Evolutionary conservation across 2,329 filamentous ascomycete species (phyloP).

Genomic region (Thielaviopsis populi): DNA sequence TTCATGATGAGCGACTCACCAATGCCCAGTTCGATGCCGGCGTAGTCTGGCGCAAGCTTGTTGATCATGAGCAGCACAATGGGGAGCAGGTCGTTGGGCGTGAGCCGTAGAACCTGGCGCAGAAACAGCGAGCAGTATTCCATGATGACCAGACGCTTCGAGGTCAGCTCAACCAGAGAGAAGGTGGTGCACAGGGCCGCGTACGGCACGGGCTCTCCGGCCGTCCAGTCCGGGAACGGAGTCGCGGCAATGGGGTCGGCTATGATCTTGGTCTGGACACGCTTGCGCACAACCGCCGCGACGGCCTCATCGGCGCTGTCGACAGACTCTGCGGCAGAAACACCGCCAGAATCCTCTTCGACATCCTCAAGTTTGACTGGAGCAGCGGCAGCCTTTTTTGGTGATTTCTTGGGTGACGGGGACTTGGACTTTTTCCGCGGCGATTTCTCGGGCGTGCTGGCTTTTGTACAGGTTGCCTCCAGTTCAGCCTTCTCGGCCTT

Average conservation of each 20-base stretch:
- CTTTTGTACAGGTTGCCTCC: too few relatives aligned
- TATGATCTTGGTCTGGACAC: slow-evolving; percentile 63
- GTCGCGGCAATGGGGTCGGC: slow-evolving; percentile 43
- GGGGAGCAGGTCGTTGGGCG: slow-evolving; percentile 71
- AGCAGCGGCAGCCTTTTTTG: slow-evolving; percentile 30
- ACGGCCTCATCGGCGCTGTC: slow-evolving; percentile 53
- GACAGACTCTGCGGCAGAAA: slow-evolving; percentile 9
- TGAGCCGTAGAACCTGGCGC: slow-evolving; percentile 83
- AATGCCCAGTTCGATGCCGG: slow-evolving; percentile 93
- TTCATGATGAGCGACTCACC: slow-evolving; percentile 98
- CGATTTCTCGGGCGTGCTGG: slow-evolving; percentile 29
- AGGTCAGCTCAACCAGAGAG: slow-evolving; percentile 86
- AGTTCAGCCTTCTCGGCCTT: slow-evolving; percentile 20
- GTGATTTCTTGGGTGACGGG: slow-evolving; percentile 21
- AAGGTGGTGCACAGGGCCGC: slow-evolving; percentile 90
- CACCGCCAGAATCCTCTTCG: slow-evolving; percentile 33
- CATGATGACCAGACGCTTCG: slow-evolving; percentile 75
- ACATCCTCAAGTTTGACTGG: slow-evolving; percentile 26
- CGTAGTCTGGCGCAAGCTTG: slow-evolving; percentile 91
- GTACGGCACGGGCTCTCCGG: slow-evolving; percentile 79
- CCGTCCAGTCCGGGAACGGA: slow-evolving; percentile 89
- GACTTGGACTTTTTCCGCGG: slow-evolving; percentile 14
- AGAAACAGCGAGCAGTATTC: slow-evolving; percentile 84
- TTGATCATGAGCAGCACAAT: slow-evolving; percentile 95
- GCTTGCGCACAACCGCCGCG: slow-evolving; percentile 61